Evolutionary conservation across 257 asterid species (phyloP).

Genomic region (Plantago ovata): DNA sequence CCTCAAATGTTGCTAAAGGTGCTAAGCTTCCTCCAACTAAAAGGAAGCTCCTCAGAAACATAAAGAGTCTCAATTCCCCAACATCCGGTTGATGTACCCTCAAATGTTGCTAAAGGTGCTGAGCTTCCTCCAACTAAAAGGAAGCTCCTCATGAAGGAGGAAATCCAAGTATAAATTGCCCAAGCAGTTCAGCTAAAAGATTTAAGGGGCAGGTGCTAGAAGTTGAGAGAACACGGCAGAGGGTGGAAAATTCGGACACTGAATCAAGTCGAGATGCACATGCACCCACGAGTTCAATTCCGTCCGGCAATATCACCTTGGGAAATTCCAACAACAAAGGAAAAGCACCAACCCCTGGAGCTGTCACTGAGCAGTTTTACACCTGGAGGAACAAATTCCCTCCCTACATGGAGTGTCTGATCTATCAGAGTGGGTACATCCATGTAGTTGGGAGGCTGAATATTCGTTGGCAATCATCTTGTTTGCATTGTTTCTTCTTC

Average conservation of each 20-base stretch:
- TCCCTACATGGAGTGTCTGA: too few relatives aligned
- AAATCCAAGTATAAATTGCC: conserved; percentile 15
- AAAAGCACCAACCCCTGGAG: conserved; percentile 43
- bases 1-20: conserved; percentile 21
- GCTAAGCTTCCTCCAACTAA: conserved; percentile 41
- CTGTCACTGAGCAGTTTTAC: conserved; percentile 52
- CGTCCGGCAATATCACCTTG: conserved; percentile 22
- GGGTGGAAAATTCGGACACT: conserved; percentile 30
- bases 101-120: conserved; percentile 21
- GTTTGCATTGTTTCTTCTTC: too few relatives aligned
- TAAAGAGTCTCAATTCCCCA: conserved; percentile 27
- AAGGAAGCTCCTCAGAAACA: conserved; percentile 37
- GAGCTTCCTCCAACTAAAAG: conserved; percentile 47
- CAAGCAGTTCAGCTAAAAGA: conserved; percentile 24
- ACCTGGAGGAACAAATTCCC: conserved; percentile 26
- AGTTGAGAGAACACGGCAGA: conserved; percentile 23
- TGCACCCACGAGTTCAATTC: conserved; percentile 19
- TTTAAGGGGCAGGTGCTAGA: conserved; percentile 27
- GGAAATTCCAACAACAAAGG: conserved; percentile 34
- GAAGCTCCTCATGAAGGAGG: conserved; percentile 32
- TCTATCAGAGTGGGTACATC: too few relatives aligned
- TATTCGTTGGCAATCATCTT: too few relatives aligned
- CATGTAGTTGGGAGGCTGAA: too few relatives aligned
- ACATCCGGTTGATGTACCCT: conserved; percentile 16
- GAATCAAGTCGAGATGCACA: conserved; percentile 34